These are phyloP conservation scores for Leccinum barrowsii DNA, from an alignment of 768 basidiomycete genomes.

Conservation along the genomic window DNA sequence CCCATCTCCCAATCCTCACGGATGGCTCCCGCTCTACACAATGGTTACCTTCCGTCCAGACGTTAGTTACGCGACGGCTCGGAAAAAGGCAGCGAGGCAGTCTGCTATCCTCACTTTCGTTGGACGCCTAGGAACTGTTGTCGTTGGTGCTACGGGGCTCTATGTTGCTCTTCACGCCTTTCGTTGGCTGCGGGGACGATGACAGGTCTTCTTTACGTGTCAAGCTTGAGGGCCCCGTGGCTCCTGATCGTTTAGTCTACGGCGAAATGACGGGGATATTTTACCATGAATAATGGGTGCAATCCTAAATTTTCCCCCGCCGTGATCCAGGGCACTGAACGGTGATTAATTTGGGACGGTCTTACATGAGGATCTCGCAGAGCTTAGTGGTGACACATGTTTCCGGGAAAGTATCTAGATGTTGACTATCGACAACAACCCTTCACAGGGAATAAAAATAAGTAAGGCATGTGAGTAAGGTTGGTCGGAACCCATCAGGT, in stretches of 20 bases:
- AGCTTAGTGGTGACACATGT: slow-evolving; percentile 22
- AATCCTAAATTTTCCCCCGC: slow-evolving; percentile 20
- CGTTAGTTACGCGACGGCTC: slow-evolving; percentile 83
- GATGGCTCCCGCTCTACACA: slow-evolving; percentile 93
- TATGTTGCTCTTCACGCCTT: slow-evolving; percentile 25
- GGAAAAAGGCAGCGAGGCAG: slow-evolving; percentile 68
- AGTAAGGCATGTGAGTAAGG: slow-evolving; percentile 20
- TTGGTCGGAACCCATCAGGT: slow-evolving; percentile 10
- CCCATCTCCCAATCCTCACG: slow-evolving; percentile 54
- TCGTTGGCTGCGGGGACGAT: slow-evolving; percentile 23
- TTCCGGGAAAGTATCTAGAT: slow-evolving; percentile 19
- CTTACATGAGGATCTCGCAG: slow-evolving; percentile 32
- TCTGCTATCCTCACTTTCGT: slow-evolving; percentile 51
- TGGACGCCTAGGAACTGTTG: slow-evolving; percentile 46
- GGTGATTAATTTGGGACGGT: slow-evolving; percentile 34
- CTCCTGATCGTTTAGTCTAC: slow-evolving; percentile 21
- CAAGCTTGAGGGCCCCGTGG: slow-evolving; percentile 32
- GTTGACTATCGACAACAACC: slow-evolving; percentile 9
- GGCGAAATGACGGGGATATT: slow-evolving; percentile 19
- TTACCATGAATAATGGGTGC: slow-evolving; percentile 17
- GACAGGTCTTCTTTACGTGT: slow-evolving; percentile 15
- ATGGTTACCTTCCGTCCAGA: slow-evolving; percentile 99
- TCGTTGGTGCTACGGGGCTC: slow-evolving; percentile 42
- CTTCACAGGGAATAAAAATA: slow-evolving; percentile 36
- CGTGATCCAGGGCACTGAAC: slow-evolving; percentile 23